Percentiles rank a stretch among this genome's conserved stretches.
These are phyloP conservation scores for Juglanconis oblonga DNA, from an alignment of 2,329 filamentous ascomycete species.

Conservation along the genomic window DNA sequence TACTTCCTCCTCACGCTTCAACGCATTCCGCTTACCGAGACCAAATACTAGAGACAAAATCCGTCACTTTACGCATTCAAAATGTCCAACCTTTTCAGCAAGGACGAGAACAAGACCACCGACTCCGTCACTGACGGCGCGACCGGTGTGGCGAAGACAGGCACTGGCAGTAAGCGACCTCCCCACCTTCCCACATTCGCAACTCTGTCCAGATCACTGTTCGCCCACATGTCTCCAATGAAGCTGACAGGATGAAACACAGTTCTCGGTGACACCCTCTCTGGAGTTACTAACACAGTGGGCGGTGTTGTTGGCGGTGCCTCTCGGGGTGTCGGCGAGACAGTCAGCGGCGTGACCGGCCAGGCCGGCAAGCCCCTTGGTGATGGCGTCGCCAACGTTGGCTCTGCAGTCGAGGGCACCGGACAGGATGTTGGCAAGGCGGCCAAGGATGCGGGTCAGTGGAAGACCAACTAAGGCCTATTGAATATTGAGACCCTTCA, in stretches of 20 bases:
- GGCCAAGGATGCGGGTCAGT: constrained; percentile 14
- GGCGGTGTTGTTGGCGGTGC: constrained; percentile 16
- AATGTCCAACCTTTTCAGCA: constrained; percentile 15
- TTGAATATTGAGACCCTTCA: background rate
- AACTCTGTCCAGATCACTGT: too few relatives aligned
- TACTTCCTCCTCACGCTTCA: background rate
- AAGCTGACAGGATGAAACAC: background rate
- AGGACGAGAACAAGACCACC: constrained; percentile 12
- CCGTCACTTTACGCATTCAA: background rate
- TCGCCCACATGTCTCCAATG: too few relatives aligned
- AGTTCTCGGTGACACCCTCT: constrained; percentile 14
- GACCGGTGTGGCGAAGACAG: constrained; percentile 15
- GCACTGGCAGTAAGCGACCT: constrained; percentile 13
- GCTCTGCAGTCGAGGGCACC: constrained; percentile 10
- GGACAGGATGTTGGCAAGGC: constrained; percentile 12
- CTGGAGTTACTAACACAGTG: constrained; percentile 15
- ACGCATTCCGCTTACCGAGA: too few relatives aligned
- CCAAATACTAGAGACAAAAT: background rate
- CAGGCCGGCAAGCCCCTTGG: constrained; percentile 15
- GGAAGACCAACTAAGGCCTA: constrained; percentile 13
- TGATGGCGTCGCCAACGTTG: constrained; percentile 15
- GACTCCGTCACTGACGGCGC: constrained; percentile 11
- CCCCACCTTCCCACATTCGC: too few relatives aligned
- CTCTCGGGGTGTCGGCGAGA: constrained; percentile 13
- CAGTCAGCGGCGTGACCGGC: constrained; percentile 10